Percentiles rank a stretch among this genome's conserved stretches.
These are phyloP conservation scores for Eucalyptus microcorys DNA, from an alignment of 345 rosid species.

Conservation along the genomic window DNA sequence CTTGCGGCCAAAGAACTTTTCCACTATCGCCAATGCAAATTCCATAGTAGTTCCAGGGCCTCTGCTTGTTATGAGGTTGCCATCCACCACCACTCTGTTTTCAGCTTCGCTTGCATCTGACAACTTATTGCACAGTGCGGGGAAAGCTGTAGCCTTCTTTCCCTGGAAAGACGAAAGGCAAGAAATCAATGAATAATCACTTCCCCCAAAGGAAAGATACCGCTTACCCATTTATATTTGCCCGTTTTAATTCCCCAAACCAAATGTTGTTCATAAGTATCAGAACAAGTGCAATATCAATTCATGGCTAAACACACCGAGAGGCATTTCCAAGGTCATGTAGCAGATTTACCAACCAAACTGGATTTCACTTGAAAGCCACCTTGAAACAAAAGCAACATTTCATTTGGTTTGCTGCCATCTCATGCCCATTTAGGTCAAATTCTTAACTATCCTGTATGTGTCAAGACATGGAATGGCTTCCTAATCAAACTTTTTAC, in stretches of 20 bases:
- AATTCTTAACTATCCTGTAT: not conserved
- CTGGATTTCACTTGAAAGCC: not conserved
- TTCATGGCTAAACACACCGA: not conserved
- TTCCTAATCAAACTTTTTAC: not conserved
- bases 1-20: conserved; percentile 63
- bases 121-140: conserved; percentile 70
- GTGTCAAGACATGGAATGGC: not conserved
- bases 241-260: not conserved
- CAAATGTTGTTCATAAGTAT: not conserved
- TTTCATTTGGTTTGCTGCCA: not conserved
- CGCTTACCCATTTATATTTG: not conserved
- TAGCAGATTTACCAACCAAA: not conserved
- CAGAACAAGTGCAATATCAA: not conserved
- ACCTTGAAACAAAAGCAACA: not conserved
- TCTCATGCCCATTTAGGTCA: not conserved
- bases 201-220: not conserved
- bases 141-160: conserved; percentile 87
- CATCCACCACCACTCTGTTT: conserved; percentile 79
- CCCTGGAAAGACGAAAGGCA: conserved; percentile 29
- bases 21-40: conserved; percentile 72
- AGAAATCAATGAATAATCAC: not conserved
- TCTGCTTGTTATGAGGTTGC: conserved; percentile 84
- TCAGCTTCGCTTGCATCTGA: conserved; percentile 65
- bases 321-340: not conserved
- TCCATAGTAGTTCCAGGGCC: conserved; percentile 93